Evolutionary conservation across 2,329 filamentous ascomycete genomes (phyloP), one percentile per base, ranked within the genome.

Genomic region (Cercospora janseana): DNA sequence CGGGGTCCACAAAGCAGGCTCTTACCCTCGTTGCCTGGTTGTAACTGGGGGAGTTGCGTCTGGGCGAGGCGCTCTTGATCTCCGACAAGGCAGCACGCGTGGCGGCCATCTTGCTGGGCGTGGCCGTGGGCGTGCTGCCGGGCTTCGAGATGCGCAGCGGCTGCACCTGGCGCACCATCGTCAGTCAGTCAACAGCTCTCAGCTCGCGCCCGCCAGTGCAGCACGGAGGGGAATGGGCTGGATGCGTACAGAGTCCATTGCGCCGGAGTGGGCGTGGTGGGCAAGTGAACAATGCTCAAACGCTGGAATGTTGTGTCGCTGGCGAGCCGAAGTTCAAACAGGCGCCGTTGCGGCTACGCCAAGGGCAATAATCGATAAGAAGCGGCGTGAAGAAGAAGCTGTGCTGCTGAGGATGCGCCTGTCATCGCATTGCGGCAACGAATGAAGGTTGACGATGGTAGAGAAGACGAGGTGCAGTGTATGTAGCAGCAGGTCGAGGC

Each of bases 1-100:
- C 29, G 32, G 32, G 35, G 44, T 28, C 13, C 29, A 32, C 34
- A 28, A 35, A n/a, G 46, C n/a, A 32, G 16, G 34, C 20, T 32
- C 49, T 43, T 38, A 91, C 86, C 80, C 87, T 89, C 52, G 75
- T 77, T 55, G 74, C 70, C 69, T 91, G 86, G 64, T 86, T 90
- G 81, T 86, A 95, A 75, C 87, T 94, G 46, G 91, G 90, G 43
- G 91, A 96, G 75, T 97, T 97, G 63, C 91, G 81, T 67, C 92
- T 82, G 70, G 83, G 85, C 72, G 91, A 88, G 56, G 87, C 87
- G 45, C 87, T 87, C 61, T 87, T 88, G 66, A 98, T 83, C 75
- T 98, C 93, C 55, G 89, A 87, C 58, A 98, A 79, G 51, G 93
- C 87, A 63, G 87, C 83, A 16, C 55, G 51, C 23, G 46, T 35